These are phyloP conservation scores for Nadsonia fulvescens DNA, from an alignment of 805 yeast species.

Conservation along the genomic window DNA sequence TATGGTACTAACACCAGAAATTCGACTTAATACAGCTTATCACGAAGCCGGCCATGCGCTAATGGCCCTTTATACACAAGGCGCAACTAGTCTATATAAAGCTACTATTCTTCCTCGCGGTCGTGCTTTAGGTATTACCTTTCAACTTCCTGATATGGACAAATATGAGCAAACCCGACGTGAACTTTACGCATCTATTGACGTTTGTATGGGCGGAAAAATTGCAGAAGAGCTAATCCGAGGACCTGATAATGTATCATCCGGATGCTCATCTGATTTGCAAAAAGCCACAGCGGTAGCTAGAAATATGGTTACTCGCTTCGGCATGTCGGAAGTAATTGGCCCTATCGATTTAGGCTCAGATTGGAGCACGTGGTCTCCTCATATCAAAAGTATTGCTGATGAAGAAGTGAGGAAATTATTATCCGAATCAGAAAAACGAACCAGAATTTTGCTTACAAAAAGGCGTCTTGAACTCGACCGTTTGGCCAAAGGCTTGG, in stretches of 20 bases:
- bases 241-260: slow-evolving; percentile 82
- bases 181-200: slow-evolving; percentile 81
- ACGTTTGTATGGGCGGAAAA: slow-evolving; percentile 98
- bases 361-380: slow-evolving; percentile 91
- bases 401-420: slow-evolving; percentile 77
- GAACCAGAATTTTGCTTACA: slow-evolving; percentile 53
- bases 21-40: slow-evolving; percentile 84
- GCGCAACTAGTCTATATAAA: slow-evolving; percentile 89
- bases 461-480: slow-evolving; percentile 54
- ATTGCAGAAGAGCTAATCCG: slow-evolving; percentile 85
- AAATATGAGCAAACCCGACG: slow-evolving; percentile 80
- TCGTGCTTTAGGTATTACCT: slow-evolving; percentile 87
- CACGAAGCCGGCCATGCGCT: slow-evolving; percentile 99
- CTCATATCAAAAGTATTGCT: slow-evolving; percentile 70
- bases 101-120: slow-evolving; percentile 97
- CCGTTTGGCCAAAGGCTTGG: slow-evolving; percentile 78
- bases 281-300: slow-evolving; percentile 83
- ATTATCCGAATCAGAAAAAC: slow-evolving; percentile 55
- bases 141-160: slow-evolving; percentile 96
- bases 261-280: slow-evolving; percentile 89
- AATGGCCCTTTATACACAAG: slow-evolving; percentile 86
- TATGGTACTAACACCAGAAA: slow-evolving; percentile 93
- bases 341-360: slow-evolving; percentile 87
- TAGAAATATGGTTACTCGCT: slow-evolving; percentile 88
- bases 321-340: slow-evolving; percentile 86